These are phyloP conservation scores for Aspergillus pseudoglaucus DNA, from an alignment of 2,329 filamentous ascomycete species.

Conservation along the genomic window DNA sequence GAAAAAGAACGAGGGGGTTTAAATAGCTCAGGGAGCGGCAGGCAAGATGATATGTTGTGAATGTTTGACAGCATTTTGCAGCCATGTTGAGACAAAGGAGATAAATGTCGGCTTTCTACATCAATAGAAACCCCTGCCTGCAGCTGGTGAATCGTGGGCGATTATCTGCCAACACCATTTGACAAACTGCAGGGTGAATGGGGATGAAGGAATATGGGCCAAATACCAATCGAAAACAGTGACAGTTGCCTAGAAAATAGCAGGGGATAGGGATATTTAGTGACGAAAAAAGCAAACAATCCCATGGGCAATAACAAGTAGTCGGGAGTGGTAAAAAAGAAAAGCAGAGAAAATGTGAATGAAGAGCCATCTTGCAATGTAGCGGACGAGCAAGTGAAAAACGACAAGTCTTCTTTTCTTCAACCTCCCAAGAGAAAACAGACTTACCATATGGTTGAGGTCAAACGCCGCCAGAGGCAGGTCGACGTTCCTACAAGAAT, in stretches of 20 bases:
- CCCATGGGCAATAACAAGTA: no score
- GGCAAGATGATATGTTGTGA: slow-evolving; percentile 6
- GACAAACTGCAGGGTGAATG: slow-evolving; percentile 7
- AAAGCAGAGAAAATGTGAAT: neutral
- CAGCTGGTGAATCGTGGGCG: slow-evolving; percentile 9
- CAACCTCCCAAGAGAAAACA: slow-evolving; percentile 1
- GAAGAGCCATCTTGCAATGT: neutral
- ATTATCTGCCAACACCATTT: slow-evolving; percentile 9
- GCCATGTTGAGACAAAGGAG: slow-evolving; percentile 5
- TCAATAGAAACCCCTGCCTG: slow-evolving; percentile 3
- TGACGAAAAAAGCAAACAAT: neutral
- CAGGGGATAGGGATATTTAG: neutral
- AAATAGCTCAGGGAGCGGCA: slow-evolving; percentile 6
- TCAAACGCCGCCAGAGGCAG: slow-evolving; percentile 16
- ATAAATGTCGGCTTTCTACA: slow-evolving; percentile 13
- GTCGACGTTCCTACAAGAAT: slow-evolving; percentile 20
- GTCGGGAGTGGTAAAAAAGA: neutral
- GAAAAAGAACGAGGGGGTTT: neutral
- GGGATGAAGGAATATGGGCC: neutral
- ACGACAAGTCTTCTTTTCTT: neutral
- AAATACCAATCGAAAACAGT: neutral
- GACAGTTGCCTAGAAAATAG: neutral
- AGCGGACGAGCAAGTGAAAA: neutral
- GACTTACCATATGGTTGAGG: slow-evolving; percentile 19
- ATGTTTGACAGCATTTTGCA: slow-evolving; percentile 3